Conservation (phyloP, 176 grass and related monocot species). For the Ananas comosus region DNA sequence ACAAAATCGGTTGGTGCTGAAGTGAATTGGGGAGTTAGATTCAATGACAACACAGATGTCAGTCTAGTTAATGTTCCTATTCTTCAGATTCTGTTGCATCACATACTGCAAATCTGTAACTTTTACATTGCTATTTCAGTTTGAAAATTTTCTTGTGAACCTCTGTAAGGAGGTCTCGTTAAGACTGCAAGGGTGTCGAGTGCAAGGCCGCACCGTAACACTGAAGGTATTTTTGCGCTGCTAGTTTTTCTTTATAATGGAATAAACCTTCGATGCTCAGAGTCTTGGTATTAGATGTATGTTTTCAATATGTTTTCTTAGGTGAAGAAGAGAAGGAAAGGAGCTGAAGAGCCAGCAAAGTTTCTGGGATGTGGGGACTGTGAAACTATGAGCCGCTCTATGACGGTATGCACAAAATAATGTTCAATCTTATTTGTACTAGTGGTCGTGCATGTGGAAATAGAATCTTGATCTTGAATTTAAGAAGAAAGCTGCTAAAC, state of each 20-base stretch:
- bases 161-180: constrained; percentile 91
- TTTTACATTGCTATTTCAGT: constrained; percentile 44
- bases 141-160: constrained; percentile 70
- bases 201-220: constrained; percentile 81
- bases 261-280: background rate
- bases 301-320: constrained; percentile 24
- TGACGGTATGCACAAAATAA: constrained; percentile 39
- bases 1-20: constrained; percentile 92
- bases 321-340: constrained; percentile 80
- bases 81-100: constrained; percentile 15
- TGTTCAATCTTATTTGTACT: background rate
- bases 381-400: constrained; percentile 72
- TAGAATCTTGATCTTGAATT: background rate
- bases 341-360: constrained; percentile 76
- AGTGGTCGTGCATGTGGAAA: background rate
- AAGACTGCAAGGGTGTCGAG: constrained; percentile 75
- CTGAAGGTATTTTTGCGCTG: constrained; percentile 53
- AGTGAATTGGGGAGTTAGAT: constrained; percentile 98
- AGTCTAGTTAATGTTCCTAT: constrained; percentile 17
- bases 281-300: constrained; percentile 14
- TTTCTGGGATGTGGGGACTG: constrained; percentile 97
- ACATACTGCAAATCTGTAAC: background rate
- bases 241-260: background rate
- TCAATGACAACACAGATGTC: constrained; percentile 72
- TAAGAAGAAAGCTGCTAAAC: too few species aligned